Evolutionary conservation across 2,329 filamentous ascomycete species (phyloP).

Genomic region (Venturia oleaginea): DNA sequence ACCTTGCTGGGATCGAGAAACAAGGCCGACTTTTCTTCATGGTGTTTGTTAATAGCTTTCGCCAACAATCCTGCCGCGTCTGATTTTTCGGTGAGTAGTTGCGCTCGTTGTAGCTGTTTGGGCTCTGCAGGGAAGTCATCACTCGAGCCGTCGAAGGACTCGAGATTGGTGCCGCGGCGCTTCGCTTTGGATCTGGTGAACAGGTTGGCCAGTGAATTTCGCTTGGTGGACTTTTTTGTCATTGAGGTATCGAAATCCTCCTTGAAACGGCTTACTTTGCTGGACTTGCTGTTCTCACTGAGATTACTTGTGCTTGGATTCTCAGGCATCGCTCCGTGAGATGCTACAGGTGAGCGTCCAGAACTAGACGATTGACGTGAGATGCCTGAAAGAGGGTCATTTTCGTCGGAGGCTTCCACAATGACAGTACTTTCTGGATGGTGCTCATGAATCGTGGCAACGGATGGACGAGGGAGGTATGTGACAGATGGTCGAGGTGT

Average conservation of each 20-base stretch:
- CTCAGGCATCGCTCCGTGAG: background rate
- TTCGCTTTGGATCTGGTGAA: slow-evolving; percentile 6
- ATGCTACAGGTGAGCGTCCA: background rate
- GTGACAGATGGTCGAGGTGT: background rate
- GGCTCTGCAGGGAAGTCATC: background rate
- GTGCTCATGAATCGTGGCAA: background rate
- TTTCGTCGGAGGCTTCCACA: background rate
- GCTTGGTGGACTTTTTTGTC: slow-evolving; percentile 5
- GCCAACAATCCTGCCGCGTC: slow-evolving; percentile 15
- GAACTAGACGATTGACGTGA: background rate
- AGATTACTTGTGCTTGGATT: slow-evolving; percentile 17
- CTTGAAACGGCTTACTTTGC: slow-evolving; percentile 17
- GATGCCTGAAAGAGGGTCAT: background rate
- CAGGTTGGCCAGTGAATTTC: slow-evolving; percentile 1
- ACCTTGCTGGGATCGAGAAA: slow-evolving; percentile 24
- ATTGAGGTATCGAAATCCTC: slow-evolving; percentile 11
- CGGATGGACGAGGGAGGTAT: background rate
- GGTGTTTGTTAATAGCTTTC: slow-evolving; percentile 24
- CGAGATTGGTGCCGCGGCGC: background rate
- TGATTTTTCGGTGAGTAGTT: background rate
- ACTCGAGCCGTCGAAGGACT: slow-evolving; percentile 8
- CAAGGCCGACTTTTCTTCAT: slow-evolving; percentile 25
- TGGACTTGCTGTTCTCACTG: slow-evolving; percentile 18
- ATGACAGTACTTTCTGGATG: background rate
- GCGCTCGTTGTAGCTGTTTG: slow-evolving; percentile 9